These are phyloP conservation scores for Logfia minima DNA, from an alignment of 129 eudicot species.

Conservation along the genomic window DNA sequence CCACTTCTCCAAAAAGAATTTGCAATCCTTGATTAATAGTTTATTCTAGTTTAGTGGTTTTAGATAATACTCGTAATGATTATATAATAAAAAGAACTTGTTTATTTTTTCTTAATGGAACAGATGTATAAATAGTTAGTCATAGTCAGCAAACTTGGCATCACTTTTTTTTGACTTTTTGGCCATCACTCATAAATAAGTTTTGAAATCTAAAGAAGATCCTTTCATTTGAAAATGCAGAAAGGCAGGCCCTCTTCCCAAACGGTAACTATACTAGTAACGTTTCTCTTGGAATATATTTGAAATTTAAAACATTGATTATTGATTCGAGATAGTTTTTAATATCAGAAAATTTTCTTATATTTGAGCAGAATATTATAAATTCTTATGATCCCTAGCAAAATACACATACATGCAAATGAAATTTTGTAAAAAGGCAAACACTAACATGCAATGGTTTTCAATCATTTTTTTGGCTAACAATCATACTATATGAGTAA, in stretches of 20 bases:
- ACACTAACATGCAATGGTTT: background rate
- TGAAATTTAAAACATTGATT: background rate
- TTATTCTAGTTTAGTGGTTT: background rate
- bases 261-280: conserved; percentile 30
- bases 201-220: conserved; percentile 31
- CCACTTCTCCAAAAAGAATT: background rate
- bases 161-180: conserved; percentile 31
- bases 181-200: conserved; percentile 17
- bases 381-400: no score
- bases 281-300: background rate
- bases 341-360: no score
- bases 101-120: background rate
- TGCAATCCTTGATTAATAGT: background rate
- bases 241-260: conserved; percentile 25
- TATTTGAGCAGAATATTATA: no score
- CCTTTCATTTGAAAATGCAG: conserved; percentile 30
- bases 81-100: background rate
- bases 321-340: background rate
- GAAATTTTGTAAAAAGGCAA: background rate
- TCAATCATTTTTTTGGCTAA: background rate
- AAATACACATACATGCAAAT: no score
- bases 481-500: background rate
- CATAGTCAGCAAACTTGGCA: conserved; percentile 15
- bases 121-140: background rate
- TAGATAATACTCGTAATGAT: background rate